Conservation (phyloP, 148 eudicot species). For the Rhododendron williamsianum region DNA sequence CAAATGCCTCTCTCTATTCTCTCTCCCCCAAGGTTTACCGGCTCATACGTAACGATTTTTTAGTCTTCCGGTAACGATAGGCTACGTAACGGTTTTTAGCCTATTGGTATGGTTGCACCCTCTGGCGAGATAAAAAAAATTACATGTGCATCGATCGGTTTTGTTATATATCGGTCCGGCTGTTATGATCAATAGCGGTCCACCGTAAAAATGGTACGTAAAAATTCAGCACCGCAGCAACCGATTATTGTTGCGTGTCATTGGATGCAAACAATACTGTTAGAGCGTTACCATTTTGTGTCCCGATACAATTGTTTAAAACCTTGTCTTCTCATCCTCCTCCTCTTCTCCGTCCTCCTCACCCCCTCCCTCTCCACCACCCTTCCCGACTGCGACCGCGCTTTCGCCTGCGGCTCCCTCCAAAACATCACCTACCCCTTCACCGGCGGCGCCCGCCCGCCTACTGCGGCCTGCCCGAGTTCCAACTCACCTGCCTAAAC, state of each 20-base stretch:
- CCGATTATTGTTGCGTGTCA: neutral
- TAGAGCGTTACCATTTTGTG: neutral
- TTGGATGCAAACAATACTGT: neutral
- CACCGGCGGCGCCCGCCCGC: constrained; percentile 35
- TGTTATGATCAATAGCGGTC: neutral
- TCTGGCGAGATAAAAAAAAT: neutral
- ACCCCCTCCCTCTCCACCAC: constrained; percentile 8
- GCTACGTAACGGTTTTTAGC: neutral
- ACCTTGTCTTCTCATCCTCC: neutral
- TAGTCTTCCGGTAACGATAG: neutral
- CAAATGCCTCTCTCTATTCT: constrained; percentile 1
- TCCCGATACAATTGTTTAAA: neutral
- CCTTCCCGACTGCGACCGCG: constrained; percentile 27
- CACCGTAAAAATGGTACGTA: neutral
- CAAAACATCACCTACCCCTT: constrained; percentile 38
- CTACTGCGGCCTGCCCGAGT: constrained; percentile 39
- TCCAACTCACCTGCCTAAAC: constrained; percentile 28
- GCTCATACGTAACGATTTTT: too few relatives aligned
- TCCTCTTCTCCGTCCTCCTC: constrained; percentile 13
- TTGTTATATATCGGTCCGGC: too few relatives aligned
- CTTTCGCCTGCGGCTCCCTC: constrained; percentile 33
- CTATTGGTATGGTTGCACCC: neutral
- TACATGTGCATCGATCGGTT: neutral
- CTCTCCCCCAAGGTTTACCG: neutral
- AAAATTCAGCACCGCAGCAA: neutral